Evolutionary conservation across 441 rosid genomes (phyloP).

Genomic region (Metrosideros polymorpha): DNA sequence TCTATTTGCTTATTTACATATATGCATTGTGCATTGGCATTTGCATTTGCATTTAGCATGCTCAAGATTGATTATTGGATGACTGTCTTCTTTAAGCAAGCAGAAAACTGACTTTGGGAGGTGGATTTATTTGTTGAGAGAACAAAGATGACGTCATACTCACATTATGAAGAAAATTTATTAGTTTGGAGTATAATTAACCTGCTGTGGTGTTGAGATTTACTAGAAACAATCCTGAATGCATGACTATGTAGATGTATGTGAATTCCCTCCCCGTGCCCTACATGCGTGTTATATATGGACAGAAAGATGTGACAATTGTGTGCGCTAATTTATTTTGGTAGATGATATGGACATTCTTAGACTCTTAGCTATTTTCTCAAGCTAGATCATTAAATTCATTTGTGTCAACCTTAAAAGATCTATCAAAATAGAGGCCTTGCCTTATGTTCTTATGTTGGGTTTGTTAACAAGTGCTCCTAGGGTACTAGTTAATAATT

Average conservation of each 20-base stretch:
- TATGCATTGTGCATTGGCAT: neutral
- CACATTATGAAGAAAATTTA: neutral
- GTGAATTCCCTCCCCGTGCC: neutral
- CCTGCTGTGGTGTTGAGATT: neutral
- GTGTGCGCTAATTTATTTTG: neutral
- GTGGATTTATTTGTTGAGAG: neutral
- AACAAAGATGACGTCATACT: neutral
- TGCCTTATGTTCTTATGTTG: neutral
- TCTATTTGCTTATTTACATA: neutral
- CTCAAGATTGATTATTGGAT: neutral
- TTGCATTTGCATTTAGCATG: neutral
- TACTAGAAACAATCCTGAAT: neutral
- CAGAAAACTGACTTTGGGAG: neutral
- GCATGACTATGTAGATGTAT: neutral
- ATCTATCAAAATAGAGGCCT: neutral
- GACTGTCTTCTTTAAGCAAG: neutral
- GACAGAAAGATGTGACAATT: neutral
- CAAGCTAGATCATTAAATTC: neutral
- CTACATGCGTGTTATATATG: neutral
- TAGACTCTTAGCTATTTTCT: neutral
- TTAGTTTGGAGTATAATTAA: neutral
- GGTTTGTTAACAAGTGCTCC: neutral
- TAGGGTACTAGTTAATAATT: neutral
- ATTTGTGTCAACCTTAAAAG: neutral
- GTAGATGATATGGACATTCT: neutral